phyloP scores from a whole-genome alignment of 2,329 filamentous ascomycete genomes.

The Fusarium sp. region DNA sequence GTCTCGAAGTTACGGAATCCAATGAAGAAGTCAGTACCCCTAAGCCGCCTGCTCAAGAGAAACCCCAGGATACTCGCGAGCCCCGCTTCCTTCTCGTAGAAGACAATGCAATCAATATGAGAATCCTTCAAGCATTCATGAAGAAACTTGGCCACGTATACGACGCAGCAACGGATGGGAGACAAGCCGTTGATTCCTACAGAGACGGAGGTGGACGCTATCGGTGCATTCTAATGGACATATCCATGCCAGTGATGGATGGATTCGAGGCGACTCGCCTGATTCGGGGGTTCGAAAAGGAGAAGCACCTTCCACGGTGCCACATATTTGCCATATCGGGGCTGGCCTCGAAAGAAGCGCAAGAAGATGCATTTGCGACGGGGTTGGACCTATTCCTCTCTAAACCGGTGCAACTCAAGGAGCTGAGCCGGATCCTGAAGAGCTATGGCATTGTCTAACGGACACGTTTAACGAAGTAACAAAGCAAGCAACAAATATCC shows the following conservation, averaged over 20 bases:
- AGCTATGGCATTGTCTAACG: slow-evolving; percentile 17
- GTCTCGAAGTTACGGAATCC: neutral
- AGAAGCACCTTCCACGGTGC: slow-evolving; percentile 53
- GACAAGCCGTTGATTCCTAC: slow-evolving; percentile 50
- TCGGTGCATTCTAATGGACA: slow-evolving; percentile 58
- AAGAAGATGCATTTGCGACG: slow-evolving; percentile 65
- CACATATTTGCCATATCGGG: slow-evolving; percentile 67
- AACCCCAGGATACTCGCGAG: neutral
- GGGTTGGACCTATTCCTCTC: slow-evolving; percentile 69
- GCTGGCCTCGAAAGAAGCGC: slow-evolving; percentile 60
- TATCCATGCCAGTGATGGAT: slow-evolving; percentile 70
- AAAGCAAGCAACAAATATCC: neutral
- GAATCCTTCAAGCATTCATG: slow-evolving; percentile 50
- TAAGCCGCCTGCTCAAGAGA: neutral
- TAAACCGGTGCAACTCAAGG: slow-evolving; percentile 62
- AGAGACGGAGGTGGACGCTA: slow-evolving; percentile 36
- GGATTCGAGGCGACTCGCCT: slow-evolving; percentile 63
- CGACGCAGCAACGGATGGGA: slow-evolving; percentile 49
- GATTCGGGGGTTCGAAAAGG: slow-evolving; percentile 62
- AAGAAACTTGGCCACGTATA: slow-evolving; percentile 47
- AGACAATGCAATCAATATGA: slow-evolving; percentile 56
- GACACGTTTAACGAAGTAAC: neutral
- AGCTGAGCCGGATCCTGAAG: slow-evolving; percentile 45
- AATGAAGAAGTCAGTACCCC: neutral
- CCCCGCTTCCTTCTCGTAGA: slow-evolving; percentile 53